Evolutionary conservation across 371 early-diverging fungal genomes (phyloP), one percentile per base, ranked within the genome.

Genomic region (Haplosporangium sp.): DNA sequence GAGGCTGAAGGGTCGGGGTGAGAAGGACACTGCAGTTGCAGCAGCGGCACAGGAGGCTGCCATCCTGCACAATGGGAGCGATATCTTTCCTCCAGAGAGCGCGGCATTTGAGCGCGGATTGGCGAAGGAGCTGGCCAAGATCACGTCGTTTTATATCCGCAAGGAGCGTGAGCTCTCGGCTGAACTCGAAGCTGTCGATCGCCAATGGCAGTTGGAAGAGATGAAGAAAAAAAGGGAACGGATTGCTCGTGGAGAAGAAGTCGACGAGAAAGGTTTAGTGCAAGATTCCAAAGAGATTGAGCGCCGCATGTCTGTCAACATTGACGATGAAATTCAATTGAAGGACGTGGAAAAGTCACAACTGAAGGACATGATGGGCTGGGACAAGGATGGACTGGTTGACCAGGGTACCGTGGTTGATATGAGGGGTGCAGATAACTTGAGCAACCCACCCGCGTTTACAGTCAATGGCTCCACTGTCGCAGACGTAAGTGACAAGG

Each of bases 141-240:
- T 96, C 62, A 86, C 86, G 37, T 81, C 84, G 40, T 96, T 96
- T 71, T 97, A 96, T 79, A 71, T 82, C 12, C 88, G 89, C 57
- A 96, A 94, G 73, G 96, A 96, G 71, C 86, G 85, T 0, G 94
- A 94, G 73, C 84, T 95, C 12, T 85, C 89, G 50, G 80, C 84
- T 6, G 89, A 90, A 55, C 83, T 93, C 59, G 84, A 91, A 43
- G 80, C 80, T 7, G 69, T 79, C 47, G 79, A 79, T 16, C 79
- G 73, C 41, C 79, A 79, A 46, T 79, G 73, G 79, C 69, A 79
- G 20, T 12, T 72, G 56, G 79, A 79, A 16, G 79, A 72, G 20
- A 56, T 65, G 40, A 72, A 64, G 58, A 64, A 64, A 43, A 71
- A 67, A 55, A 54, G 71, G 56, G 67, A 76, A 18, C 64, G 60